phyloP scores from a whole-genome alignment of 2,329 filamentous ascomycete genomes.

The Talaromyces sp. region DNA sequence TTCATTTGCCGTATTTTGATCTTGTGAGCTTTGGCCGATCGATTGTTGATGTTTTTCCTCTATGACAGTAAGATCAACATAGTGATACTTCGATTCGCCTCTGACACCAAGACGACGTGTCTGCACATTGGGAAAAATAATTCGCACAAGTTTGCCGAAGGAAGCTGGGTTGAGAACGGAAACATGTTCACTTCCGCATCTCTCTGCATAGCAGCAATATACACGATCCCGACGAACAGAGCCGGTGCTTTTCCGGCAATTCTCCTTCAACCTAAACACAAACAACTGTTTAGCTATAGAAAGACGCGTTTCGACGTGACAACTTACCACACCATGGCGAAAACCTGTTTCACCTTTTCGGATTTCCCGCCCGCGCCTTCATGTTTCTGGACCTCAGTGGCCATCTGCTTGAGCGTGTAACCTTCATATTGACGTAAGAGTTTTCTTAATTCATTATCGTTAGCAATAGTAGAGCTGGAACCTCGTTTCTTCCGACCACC shows the following conservation, averaged over 20 bases:
- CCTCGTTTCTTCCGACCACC: constrained; percentile 48
- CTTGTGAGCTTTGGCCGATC: constrained; percentile 27
- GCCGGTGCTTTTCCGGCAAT: constrained; percentile 46
- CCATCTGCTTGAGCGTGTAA: constrained; percentile 48
- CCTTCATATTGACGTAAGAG: constrained; percentile 49
- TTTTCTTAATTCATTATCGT: constrained; percentile 51
- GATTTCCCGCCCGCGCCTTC: constrained; percentile 51
- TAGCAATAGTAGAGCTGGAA: constrained; percentile 49
- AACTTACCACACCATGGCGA: constrained; percentile 53
- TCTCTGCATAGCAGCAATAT: constrained; percentile 90
- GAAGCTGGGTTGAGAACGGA: constrained; percentile 95
- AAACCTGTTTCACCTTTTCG: constrained; percentile 54
- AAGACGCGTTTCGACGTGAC: not conserved
- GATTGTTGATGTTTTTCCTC: constrained; percentile 45
- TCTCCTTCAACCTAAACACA: constrained; percentile 46
- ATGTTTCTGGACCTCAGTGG: constrained; percentile 49
- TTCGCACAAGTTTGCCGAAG: constrained; percentile 93
- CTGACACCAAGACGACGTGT: constrained; percentile 88
- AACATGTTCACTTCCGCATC: constrained; percentile 89
- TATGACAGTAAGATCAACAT: constrained; percentile 56
- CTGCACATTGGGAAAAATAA: constrained; percentile 92
- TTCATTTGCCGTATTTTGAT: constrained; percentile 26
- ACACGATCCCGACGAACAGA: constrained; percentile 91
- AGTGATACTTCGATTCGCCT: constrained; percentile 98
- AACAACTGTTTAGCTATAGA: not conserved